A percentile compares a stretch with the other conserved stretches of the same genome.
Evolutionary conservation across 1,284 basidiomycete genomes (phyloP).

Genomic region (Porodaedalea pini): DNA sequence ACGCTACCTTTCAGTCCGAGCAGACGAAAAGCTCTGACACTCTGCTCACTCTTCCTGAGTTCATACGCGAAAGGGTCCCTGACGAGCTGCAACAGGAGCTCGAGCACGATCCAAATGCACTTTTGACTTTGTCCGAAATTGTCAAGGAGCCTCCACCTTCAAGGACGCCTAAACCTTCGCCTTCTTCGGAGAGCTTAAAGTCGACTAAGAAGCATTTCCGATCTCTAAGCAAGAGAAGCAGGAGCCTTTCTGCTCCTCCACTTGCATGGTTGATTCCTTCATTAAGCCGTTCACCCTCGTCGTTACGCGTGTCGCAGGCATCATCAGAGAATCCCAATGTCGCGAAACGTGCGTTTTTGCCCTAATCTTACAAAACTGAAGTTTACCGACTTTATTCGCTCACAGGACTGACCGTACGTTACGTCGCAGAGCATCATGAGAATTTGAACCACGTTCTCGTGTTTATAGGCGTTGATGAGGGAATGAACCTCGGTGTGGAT

Average conservation of each 20-base stretch:
- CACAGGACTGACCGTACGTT: slow-evolving; percentile 54
- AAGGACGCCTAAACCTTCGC: slow-evolving; percentile 26
- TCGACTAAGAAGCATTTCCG: slow-evolving; percentile 33
- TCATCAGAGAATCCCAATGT: neutral
- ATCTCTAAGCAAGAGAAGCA: slow-evolving; percentile 38
- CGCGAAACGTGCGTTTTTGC: slow-evolving; percentile 18
- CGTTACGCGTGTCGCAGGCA: slow-evolving; percentile 14
- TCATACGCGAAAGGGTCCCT: slow-evolving; percentile 26
- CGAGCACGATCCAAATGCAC: slow-evolving; percentile 47
- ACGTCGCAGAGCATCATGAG: slow-evolving; percentile 83
- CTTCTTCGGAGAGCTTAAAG: slow-evolving; percentile 30
- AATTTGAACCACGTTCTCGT: slow-evolving; percentile 72
- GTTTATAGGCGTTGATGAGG: slow-evolving; percentile 41
- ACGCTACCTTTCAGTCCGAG: slow-evolving; percentile 46
- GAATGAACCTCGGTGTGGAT: slow-evolving; percentile 19
- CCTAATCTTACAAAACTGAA: too few relatives aligned
- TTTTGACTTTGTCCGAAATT: slow-evolving; percentile 61
- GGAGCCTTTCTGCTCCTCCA: slow-evolving; percentile 71
- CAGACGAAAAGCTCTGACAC: slow-evolving; percentile 22
- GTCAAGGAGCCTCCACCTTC: slow-evolving; percentile 38
- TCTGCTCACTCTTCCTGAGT: slow-evolving; percentile 26
- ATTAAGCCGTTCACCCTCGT: slow-evolving; percentile 26
- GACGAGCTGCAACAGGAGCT: slow-evolving; percentile 11
- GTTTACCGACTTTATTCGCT: slow-evolving; percentile 10
- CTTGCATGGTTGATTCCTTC: slow-evolving; percentile 57